Percentiles rank a stretch among this genome's conserved stretches.
Conservation (phyloP, 768 basidiomycete species). For the Pisolithus orientalis region DNA sequence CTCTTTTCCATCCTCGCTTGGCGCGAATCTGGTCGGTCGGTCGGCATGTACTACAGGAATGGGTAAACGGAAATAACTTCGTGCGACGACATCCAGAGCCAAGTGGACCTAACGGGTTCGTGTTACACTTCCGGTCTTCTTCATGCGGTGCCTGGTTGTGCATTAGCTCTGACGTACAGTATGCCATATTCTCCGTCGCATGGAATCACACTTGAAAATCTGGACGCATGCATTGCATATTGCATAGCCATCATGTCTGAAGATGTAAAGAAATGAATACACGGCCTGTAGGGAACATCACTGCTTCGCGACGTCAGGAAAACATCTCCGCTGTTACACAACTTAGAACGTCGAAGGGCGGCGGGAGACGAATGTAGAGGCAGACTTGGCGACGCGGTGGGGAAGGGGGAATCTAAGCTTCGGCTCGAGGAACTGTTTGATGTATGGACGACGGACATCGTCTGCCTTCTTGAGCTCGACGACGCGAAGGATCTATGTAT, state of each 20-base stretch:
- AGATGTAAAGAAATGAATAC: conserved; percentile 9
- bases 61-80: too few species aligned
- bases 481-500: conserved; percentile 92
- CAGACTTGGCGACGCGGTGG: conserved; percentile 74
- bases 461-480: conserved; percentile 90
- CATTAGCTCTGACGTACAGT: too few species aligned
- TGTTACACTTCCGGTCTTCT: too few species aligned
- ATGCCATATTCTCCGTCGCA: too few species aligned
- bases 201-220: background rate
- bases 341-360: conserved; percentile 69
- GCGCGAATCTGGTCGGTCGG: too few species aligned
- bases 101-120: too few species aligned
- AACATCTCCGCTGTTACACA: background rate
- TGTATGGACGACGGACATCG: conserved; percentile 94
- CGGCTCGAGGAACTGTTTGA: conserved; percentile 90
- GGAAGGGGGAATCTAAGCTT: conserved; percentile 96
- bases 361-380: conserved; percentile 73
- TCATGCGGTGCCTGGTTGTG: too few species aligned
- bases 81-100: too few species aligned
- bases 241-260: conserved; percentile 9
- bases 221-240: conserved; percentile 6
- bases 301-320: conserved; percentile 1
- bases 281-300: conserved; percentile 3
- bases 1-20: too few species aligned
- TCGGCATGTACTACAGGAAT: too few species aligned